phyloP scores from a whole-genome alignment of 2,329 filamentous ascomycete species.

The Fusarium sp. region DNA sequence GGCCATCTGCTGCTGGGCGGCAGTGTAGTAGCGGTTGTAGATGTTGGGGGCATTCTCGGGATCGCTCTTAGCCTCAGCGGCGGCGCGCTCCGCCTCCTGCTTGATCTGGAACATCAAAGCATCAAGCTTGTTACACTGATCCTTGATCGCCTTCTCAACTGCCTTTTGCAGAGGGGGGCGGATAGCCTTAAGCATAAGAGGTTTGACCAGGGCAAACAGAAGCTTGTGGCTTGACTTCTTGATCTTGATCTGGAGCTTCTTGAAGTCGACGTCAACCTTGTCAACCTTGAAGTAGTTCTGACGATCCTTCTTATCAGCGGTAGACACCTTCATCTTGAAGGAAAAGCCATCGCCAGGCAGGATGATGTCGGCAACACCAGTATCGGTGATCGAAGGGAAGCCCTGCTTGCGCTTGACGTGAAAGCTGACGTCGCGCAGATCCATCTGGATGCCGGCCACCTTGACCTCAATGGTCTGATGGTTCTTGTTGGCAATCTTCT shows the following conservation, averaged over 20 bases:
- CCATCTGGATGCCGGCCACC: constrained; percentile 91
- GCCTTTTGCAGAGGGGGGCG: constrained; percentile 88
- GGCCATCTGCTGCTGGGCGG: constrained; percentile 78
- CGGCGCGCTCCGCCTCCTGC: constrained; percentile 81
- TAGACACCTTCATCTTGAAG: constrained; percentile 91
- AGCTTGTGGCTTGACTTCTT: constrained; percentile 97
- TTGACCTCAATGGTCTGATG: constrained; percentile 86
- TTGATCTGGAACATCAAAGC: constrained; percentile 80
- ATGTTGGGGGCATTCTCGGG: constrained; percentile 83
- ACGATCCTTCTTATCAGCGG: constrained; percentile 78
- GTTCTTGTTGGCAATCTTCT: constrained; percentile 83
- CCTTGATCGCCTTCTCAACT: constrained; percentile 88
- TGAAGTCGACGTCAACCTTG: constrained; percentile 85
- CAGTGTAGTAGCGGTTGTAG: constrained; percentile 85
- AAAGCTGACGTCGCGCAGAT: constrained; percentile 90
- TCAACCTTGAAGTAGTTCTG: constrained; percentile 96
- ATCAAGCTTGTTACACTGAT: constrained; percentile 83
- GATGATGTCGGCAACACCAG: constrained; percentile 88
- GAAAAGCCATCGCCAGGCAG: constrained; percentile 89
- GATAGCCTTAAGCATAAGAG: constrained; percentile 84
- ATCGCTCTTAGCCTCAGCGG: constrained; percentile 66
- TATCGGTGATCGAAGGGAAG: constrained; percentile 89
- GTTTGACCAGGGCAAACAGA: constrained; percentile 88
- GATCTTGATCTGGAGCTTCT: constrained; percentile 86
- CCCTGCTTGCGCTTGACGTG: constrained; percentile 96